These are phyloP conservation scores for Alternaria consortialis DNA, from an alignment of 2,329 filamentous ascomycete species.

Conservation along the genomic window DNA sequence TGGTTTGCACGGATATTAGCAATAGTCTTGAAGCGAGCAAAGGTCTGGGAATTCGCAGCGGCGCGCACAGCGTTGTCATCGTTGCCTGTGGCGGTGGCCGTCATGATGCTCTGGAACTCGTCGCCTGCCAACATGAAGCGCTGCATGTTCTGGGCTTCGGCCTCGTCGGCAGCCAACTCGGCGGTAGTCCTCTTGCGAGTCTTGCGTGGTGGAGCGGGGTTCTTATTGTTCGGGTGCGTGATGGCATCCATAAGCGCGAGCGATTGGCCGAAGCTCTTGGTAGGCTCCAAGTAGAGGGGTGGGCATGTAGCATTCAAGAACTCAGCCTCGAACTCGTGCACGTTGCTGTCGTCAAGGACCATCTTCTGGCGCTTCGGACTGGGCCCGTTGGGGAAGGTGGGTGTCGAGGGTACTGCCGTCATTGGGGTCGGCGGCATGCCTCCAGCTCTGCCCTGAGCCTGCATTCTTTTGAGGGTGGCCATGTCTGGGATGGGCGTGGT, in stretches of 20 bases:
- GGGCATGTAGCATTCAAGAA: constrained; percentile 77
- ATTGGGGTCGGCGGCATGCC: constrained; percentile 75
- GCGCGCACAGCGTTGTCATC: constrained; percentile 72
- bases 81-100: constrained; percentile 66
- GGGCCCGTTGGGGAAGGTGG: constrained; percentile 65
- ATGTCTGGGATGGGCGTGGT: constrained; percentile 69
- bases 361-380: constrained; percentile 77
- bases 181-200: constrained; percentile 91
- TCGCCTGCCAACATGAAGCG: constrained; percentile 93
- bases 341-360: constrained; percentile 77
- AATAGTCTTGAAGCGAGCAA: constrained; percentile 91
- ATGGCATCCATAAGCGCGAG: constrained; percentile 76
- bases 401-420: constrained; percentile 61
- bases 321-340: constrained; percentile 78
- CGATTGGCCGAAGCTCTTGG: constrained; percentile 72
- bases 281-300: constrained; percentile 80
- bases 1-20: constrained; percentile 83
- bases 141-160: constrained; percentile 86
- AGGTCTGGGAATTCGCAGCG: constrained; percentile 81
- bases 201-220: constrained; percentile 82
- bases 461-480: constrained; percentile 59
- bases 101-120: constrained; percentile 73
- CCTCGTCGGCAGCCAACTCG: constrained; percentile 94
- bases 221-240: constrained; percentile 78
- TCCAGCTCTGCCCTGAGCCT: constrained; percentile 55